Conservation (phyloP, 2,329 filamentous ascomycete species). For the Graphilbum fragrans region DNA sequence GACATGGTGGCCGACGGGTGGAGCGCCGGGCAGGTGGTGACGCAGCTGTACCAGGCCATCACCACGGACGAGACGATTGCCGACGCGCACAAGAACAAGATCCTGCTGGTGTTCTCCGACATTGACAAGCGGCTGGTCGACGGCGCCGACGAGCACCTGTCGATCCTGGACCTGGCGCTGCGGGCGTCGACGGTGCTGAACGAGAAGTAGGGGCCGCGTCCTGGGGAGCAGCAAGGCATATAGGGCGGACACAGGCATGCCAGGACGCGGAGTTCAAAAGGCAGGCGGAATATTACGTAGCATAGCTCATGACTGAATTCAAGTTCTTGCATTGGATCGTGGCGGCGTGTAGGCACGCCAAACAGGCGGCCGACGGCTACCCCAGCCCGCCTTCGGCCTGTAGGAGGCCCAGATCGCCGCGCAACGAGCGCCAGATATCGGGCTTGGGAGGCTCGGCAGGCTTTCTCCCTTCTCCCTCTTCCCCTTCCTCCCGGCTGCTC, state of each 20-base stretch:
- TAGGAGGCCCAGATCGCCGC: conserved; percentile 40
- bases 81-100: conserved; percentile 80
- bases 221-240: background rate
- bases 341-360: too few species aligned
- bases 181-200: conserved; percentile 65
- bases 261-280: background rate
- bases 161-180: conserved; percentile 73
- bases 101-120: conserved; percentile 83
- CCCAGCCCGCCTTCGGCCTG: too few species aligned
- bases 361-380: too few species aligned
- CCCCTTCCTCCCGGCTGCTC: conserved; percentile 8
- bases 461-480: conserved; percentile 14
- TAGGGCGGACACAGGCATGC: background rate
- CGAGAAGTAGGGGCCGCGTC: conserved; percentile 8
- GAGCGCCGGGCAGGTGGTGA: conserved; percentile 82
- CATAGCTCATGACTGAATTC: too few species aligned
- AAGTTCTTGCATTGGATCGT: too few species aligned
- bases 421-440: conserved; percentile 38
- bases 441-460: conserved; percentile 6
- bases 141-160: conserved; percentile 88
- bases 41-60: conserved; percentile 68
- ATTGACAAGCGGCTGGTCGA: conserved; percentile 90
- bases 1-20: conserved; percentile 93
- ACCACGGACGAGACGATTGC: conserved; percentile 75
- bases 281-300: too few species aligned